A percentile compares a stretch with the other conserved stretches of the same genome.
phyloP scores from a whole-genome alignment of 2,329 filamentous ascomycete genomes.

The Dichotomopilus funicola region DNA sequence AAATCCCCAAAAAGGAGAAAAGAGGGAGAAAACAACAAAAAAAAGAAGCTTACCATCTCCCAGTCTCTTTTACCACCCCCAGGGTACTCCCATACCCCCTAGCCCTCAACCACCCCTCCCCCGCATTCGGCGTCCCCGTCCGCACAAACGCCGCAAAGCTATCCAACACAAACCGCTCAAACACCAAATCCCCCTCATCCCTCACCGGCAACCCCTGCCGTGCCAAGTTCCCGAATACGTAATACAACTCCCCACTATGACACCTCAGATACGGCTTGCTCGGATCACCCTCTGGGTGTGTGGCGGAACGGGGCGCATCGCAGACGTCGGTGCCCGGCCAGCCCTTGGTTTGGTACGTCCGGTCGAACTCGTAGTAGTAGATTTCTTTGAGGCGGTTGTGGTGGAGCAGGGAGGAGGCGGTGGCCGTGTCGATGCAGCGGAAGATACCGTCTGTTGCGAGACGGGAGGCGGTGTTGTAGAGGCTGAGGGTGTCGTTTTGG shows the following conservation, averaged over 20 bases:
- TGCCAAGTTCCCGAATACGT: constrained; percentile 46
- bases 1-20: too few relatives aligned
- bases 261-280: constrained; percentile 42
- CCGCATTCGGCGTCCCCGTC: constrained; percentile 45
- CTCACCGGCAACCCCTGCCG: constrained; percentile 38
- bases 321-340: constrained; percentile 48
- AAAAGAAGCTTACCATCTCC: too few relatives aligned
- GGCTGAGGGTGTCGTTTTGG: constrained; percentile 41
- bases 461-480: constrained; percentile 49
- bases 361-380: constrained; percentile 56
- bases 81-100: constrained; percentile 34
- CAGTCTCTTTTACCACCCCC: constrained; percentile 23
- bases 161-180: constrained; percentile 38
- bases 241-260: constrained; percentile 50
- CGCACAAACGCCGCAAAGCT: constrained; percentile 46
- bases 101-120: constrained; percentile 36
- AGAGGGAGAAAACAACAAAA: too few relatives aligned
- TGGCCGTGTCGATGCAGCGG: constrained; percentile 54
- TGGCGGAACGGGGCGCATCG: constrained; percentile 35
- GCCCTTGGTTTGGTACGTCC: constrained; percentile 46
- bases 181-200: constrained; percentile 37
- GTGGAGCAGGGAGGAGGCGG: constrained; percentile 41
- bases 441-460: constrained; percentile 54
- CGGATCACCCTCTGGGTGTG: constrained; percentile 38
- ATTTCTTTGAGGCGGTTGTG: constrained; percentile 39